Conservation (phyloP, 2,329 filamentous ascomycete genomes). For the Aspergillus clavatus region DNA sequence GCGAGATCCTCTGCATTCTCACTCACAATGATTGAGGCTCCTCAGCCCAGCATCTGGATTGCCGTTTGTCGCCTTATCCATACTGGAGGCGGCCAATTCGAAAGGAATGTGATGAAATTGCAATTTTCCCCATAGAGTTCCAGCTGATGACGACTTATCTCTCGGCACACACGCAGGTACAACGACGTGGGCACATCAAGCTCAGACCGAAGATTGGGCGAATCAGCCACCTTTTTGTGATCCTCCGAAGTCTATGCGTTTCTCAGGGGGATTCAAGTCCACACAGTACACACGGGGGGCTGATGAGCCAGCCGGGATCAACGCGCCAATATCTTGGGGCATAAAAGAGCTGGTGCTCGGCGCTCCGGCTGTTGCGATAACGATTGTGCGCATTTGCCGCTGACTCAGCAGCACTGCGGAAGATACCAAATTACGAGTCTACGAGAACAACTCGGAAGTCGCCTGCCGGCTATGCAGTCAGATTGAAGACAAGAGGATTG, state of each 20-base stretch:
- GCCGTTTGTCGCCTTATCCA: slow-evolving; percentile 36
- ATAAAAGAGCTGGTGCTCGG: background rate
- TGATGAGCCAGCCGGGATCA: background rate
- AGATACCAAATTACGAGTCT: background rate
- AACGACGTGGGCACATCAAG: background rate
- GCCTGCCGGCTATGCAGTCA: too few relatives aligned
- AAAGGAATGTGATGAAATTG: slow-evolving; percentile 13
- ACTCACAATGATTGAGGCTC: slow-evolving; percentile 69
- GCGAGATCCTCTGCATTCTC: background rate
- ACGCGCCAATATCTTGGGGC: background rate
- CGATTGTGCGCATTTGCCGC: background rate
- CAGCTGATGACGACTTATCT: background rate
- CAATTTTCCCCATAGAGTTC: slow-evolving; percentile 21
- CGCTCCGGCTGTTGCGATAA: background rate
- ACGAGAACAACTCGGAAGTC: too few relatives aligned
- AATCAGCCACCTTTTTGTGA: background rate
- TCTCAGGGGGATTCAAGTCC: background rate
- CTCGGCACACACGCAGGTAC: background rate
- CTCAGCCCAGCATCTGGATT: slow-evolving; percentile 64
- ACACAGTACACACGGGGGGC: background rate
- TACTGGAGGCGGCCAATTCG: slow-evolving; percentile 23
- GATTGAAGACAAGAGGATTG: too few relatives aligned
- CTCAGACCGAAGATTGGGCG: background rate
- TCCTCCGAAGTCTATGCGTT: background rate
- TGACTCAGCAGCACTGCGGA: background rate